Evolutionary conservation across 768 basidiomycete genomes (phyloP).

Genomic region (Tricholoma bakamatsutake): DNA sequence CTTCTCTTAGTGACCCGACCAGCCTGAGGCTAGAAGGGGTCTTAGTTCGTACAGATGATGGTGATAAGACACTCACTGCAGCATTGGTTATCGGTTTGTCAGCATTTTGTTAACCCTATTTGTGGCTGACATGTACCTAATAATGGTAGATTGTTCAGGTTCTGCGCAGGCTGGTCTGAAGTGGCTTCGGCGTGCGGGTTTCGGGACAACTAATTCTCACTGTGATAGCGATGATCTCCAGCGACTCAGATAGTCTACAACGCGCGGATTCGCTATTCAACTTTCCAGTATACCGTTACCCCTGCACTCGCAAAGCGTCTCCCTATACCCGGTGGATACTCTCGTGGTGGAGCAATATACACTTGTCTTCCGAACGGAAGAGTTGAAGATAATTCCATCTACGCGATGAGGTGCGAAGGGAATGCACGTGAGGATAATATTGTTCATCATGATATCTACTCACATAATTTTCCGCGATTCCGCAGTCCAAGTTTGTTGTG

Average conservation of each 20-base stretch:
- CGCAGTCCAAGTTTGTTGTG: slow-evolving; percentile 2
- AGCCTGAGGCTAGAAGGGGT: slow-evolving; percentile 14
- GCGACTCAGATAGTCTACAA: background rate
- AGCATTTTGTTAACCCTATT: background rate
- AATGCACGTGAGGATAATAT: background rate
- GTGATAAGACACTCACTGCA: background rate
- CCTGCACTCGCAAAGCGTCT: background rate
- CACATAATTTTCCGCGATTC: background rate
- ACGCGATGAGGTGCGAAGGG: background rate
- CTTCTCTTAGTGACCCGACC: slow-evolving; percentile 10
- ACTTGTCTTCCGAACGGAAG: background rate
- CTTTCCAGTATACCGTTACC: background rate
- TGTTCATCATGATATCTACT: background rate
- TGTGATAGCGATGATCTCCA: background rate
- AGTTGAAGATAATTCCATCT: background rate
- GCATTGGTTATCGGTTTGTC: background rate
- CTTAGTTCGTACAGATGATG: background rate
- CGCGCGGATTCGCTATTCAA: background rate
- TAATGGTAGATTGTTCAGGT: slow-evolving; percentile 26
- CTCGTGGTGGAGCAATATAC: background rate
- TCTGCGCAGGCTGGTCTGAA: slow-evolving; percentile 19
- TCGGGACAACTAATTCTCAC: slow-evolving; percentile 2
- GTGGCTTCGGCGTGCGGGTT: slow-evolving; percentile 21
- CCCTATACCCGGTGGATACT: background rate
- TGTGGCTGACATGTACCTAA: background rate